Percentiles rank a stretch among this genome's conserved stretches.
Conservation (phyloP, 352 stramenopile species). For the Phytophthora rubi region DNA sequence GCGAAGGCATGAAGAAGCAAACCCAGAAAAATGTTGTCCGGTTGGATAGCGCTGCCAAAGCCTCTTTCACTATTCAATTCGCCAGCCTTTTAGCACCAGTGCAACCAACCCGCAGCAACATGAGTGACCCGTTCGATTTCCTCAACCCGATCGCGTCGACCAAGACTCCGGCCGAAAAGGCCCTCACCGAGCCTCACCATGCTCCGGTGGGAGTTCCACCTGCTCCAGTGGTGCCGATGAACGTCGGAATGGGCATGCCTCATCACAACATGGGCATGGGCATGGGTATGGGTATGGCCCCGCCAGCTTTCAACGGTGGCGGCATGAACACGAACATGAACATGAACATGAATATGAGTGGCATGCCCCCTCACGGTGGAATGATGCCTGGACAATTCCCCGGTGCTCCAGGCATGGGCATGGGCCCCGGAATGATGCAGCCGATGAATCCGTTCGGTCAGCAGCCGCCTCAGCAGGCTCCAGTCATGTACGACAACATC, state of each 20-base stretch:
- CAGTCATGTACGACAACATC: conserved; percentile 86
- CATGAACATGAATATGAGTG: conserved; percentile 36
- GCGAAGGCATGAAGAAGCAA: not conserved
- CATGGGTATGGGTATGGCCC: conserved; percentile 24
- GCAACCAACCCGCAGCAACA: conserved; percentile 25
- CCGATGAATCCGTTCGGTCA: conserved; percentile 38
- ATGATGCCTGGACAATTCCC: conserved; percentile 33
- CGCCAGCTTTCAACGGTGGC: conserved; percentile 17
- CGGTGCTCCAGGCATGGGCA: conserved; percentile 33
- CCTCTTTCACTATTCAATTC: conserved; percentile 25
- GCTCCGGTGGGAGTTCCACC: conserved; percentile 33
- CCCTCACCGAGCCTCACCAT: conserved; percentile 30
- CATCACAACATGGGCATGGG: conserved; percentile 35
- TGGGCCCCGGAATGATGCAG: conserved; percentile 33
- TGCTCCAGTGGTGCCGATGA: conserved; percentile 34
- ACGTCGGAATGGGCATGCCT: conserved; percentile 34
- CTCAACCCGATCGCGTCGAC: conserved; percentile 79
- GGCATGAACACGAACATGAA: conserved; percentile 22
- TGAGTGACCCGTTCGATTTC: conserved; percentile 80
- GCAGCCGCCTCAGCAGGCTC: conserved; percentile 41
- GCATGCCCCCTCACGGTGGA: conserved; percentile 25
- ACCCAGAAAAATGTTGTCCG: too few species aligned
- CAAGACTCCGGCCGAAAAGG: conserved; percentile 58
- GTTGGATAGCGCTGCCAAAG: not conserved
- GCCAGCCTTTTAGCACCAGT: conserved; percentile 21